Evolutionary conservation across 257 asterid species (phyloP).

Genomic region (Solanum medicagineum): DNA sequence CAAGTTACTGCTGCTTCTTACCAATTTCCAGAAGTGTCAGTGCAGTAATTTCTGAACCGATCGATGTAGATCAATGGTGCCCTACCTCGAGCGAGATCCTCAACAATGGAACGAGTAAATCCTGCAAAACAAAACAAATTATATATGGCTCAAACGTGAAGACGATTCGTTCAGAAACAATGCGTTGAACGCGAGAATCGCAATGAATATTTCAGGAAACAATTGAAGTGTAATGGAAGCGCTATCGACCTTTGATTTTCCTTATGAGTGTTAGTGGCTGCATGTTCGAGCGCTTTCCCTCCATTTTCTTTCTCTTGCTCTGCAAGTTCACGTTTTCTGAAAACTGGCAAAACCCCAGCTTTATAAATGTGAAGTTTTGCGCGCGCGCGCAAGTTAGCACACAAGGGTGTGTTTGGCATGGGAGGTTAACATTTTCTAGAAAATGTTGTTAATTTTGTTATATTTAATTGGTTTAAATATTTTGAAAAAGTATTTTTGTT

Average conservation of each 20-base stretch:
- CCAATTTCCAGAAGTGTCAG: conserved; percentile 54
- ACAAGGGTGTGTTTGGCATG: background rate
- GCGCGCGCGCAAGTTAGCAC: background rate
- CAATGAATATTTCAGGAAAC: background rate
- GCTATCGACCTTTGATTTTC: conserved; percentile 38
- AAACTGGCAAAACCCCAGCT: background rate
- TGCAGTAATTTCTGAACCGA: conserved; percentile 64
- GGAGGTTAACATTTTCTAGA: background rate
- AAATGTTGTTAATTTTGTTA: background rate
- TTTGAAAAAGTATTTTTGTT: rapidly evolving
- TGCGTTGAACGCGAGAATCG: background rate
- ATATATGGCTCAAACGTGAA: background rate
- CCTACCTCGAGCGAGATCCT: conserved; percentile 39
- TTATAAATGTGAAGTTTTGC: background rate
- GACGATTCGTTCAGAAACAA: background rate
- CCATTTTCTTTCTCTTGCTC: conserved; percentile 21
- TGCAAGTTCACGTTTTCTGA: background rate
- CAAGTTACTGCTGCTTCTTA: background rate
- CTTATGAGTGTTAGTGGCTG: conserved; percentile 28
- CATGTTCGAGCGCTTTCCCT: conserved; percentile 27
- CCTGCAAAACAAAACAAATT: conserved; percentile 22
- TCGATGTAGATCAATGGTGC: conserved; percentile 41
- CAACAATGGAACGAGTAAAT: conserved; percentile 48
- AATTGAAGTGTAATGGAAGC: background rate
- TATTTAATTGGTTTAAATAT: background rate